Conservation (phyloP, 2,329 filamentous ascomycete species). For the Aspergillus nomiae region DNA sequence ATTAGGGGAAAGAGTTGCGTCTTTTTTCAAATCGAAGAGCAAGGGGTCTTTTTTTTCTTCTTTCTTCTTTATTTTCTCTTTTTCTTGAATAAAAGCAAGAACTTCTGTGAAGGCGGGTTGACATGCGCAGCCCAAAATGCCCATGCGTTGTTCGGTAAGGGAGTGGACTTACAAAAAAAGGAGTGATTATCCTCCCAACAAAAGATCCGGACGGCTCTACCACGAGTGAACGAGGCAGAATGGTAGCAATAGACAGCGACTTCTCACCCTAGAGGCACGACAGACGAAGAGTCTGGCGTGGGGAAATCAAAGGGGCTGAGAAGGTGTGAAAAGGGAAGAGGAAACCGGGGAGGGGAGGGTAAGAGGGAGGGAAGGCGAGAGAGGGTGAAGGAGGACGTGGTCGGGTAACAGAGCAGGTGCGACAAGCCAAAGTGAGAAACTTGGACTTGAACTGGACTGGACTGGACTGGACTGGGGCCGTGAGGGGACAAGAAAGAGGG, state of each 20-base stretch:
- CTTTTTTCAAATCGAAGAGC: not conserved
- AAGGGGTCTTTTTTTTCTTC: not conserved
- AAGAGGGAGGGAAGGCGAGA: slow-evolving; percentile 20
- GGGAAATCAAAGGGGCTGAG: slow-evolving; percentile 21
- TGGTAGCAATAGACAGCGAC: slow-evolving; percentile 16
- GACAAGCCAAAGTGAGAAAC: slow-evolving; percentile 12
- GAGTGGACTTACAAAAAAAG: slow-evolving; percentile 30
- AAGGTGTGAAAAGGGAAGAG: slow-evolving; percentile 26
- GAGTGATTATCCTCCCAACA: slow-evolving; percentile 24
- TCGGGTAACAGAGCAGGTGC: slow-evolving; percentile 17
- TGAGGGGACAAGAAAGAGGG: slow-evolving; percentile 10
- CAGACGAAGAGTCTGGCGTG: slow-evolving; percentile 25
- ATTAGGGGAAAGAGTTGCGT: not conserved
- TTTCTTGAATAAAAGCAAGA: too few species aligned
- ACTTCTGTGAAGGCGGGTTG: not conserved
- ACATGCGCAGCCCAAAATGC: slow-evolving; percentile 7
- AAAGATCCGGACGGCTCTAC: slow-evolving; percentile 27
- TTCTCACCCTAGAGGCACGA: slow-evolving; percentile 28
- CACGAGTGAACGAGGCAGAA: slow-evolving; percentile 40
- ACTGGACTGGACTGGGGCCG: slow-evolving; percentile 8
- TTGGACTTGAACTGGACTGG: not conserved
- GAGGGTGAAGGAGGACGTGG: slow-evolving; percentile 14
- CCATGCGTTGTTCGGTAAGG: slow-evolving; percentile 11
- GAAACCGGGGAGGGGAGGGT: slow-evolving; percentile 24
- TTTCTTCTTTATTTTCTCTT: not conserved